Evolutionary conservation across 306 rosid species (phyloP).

Genomic region (Prunus mume): DNA sequence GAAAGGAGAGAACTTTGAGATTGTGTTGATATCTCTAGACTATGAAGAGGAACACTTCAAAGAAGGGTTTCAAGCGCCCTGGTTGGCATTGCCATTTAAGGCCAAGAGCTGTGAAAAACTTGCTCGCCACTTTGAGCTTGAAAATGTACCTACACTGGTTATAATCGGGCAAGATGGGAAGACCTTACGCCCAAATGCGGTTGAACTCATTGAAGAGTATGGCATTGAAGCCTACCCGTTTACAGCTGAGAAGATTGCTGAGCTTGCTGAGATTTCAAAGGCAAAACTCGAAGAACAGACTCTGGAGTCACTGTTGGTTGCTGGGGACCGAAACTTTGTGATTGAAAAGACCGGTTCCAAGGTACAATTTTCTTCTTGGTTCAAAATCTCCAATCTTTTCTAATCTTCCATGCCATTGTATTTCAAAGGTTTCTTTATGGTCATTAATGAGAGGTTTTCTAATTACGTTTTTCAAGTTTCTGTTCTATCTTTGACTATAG

Average conservation of each 20-base stretch:
- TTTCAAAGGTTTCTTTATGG: neutral
- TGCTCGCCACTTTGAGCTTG: constrained; percentile 40
- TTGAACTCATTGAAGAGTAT: constrained; percentile 39
- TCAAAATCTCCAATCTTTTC: neutral
- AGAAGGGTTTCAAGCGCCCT: constrained; percentile 33
- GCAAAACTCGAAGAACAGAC: constrained; percentile 43
- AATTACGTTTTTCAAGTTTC: neutral
- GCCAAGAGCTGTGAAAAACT: constrained; percentile 36
- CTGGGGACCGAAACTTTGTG: constrained; percentile 37
- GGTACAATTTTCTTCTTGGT: constrained; percentile 24
- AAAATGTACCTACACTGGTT: constrained; percentile 32
- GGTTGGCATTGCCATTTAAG: constrained; percentile 50
- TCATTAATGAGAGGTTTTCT: neutral
- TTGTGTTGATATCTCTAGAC: constrained; percentile 46
- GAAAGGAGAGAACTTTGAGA: constrained; percentile 52
- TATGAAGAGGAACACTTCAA: constrained; percentile 32
- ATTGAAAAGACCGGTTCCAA: constrained; percentile 35
- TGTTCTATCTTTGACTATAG: constrained; percentile 13
- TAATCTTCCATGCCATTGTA: neutral
- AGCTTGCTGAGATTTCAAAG: constrained; percentile 45
- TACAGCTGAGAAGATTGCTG: constrained; percentile 35
- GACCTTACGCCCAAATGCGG: constrained; percentile 38
- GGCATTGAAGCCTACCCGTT: constrained; percentile 48
- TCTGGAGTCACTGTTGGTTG: constrained; percentile 44
- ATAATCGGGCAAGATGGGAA: constrained; percentile 51